Conservation (phyloP, 2,329 filamentous ascomycete species). For the Monosporascus sp. region DNA sequence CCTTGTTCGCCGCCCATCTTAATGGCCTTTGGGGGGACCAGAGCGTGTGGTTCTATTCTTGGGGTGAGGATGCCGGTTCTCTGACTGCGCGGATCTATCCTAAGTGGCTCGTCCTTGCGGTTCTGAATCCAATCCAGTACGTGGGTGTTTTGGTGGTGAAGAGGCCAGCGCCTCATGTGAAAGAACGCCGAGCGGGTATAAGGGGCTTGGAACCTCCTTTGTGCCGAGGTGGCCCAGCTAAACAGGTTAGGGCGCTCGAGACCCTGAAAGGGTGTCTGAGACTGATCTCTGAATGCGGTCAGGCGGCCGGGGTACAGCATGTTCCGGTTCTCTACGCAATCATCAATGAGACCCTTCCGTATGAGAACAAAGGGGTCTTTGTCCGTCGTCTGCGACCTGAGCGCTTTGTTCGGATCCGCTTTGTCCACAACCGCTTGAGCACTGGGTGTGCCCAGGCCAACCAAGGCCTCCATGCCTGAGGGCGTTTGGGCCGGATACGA, state of each 20-base stretch:
- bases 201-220: constrained; percentile 24
- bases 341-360: constrained; percentile 35
- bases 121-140: constrained; percentile 23
- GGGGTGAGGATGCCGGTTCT: neutral
- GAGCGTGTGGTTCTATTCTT: constrained; percentile 1
- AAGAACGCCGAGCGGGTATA: constrained; percentile 34
- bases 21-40: neutral
- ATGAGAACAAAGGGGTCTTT: constrained; percentile 24
- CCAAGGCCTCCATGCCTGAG: neutral
- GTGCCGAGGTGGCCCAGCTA: constrained; percentile 24
- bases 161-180: constrained; percentile 43
- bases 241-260: constrained; percentile 23
- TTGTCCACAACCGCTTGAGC: constrained; percentile 26
- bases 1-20: neutral
- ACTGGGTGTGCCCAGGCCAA: constrained; percentile 4
- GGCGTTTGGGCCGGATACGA: neutral
- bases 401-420: constrained; percentile 23
- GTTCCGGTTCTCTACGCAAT: constrained; percentile 37
- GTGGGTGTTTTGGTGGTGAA: constrained; percentile 31
- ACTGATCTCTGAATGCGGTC: constrained; percentile 15
- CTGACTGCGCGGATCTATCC: neutral
- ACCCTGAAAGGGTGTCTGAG: constrained; percentile 11
- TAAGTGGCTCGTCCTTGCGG: constrained; percentile 24
- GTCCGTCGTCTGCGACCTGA: constrained; percentile 8
- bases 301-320: constrained; percentile 36